These are phyloP conservation scores for Solanum hybrid DNA, from an alignment of 305 asterid genomes.

Conservation along the genomic window DNA sequence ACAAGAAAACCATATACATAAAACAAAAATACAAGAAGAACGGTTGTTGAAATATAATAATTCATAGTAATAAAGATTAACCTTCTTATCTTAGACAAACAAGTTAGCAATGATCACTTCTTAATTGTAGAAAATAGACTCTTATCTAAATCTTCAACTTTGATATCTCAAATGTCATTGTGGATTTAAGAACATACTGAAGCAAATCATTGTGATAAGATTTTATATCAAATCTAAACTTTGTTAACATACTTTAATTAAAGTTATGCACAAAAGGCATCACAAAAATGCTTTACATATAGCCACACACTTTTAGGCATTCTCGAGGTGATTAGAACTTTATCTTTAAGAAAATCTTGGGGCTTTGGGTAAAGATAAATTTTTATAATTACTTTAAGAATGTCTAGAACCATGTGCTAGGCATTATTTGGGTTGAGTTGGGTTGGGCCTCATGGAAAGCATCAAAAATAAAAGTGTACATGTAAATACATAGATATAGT, in stretches of 20 bases:
- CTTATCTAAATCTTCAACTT: not conserved
- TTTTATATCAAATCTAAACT: not conserved
- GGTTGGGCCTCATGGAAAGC: not conserved
- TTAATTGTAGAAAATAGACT: not conserved
- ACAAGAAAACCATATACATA: not conserved
- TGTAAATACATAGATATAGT: not conserved
- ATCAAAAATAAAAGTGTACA: not conserved
- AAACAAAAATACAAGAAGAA: constrained; percentile 2
- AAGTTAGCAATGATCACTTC: not conserved
- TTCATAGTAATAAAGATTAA: not conserved
- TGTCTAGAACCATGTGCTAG: not conserved
- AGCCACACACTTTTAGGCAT: not conserved
- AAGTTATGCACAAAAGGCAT: not conserved
- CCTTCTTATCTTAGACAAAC: not conserved
- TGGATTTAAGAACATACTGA: not conserved
- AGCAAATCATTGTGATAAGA: not conserved
- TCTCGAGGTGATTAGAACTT: not conserved
- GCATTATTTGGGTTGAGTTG: not conserved
- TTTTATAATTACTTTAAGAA: not conserved
- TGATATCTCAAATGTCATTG: not conserved
- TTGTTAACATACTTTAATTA: not conserved
- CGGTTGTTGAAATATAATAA: not conserved
- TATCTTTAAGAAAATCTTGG: not conserved
- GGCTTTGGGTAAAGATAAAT: not conserved
- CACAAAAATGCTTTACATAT: not conserved